A percentile compares a stretch with the other conserved stretches of the same genome.
Evolutionary conservation across 495 filamentous ascomycete genomes (phyloP).

Genomic region (Daldinia loculata): DNA sequence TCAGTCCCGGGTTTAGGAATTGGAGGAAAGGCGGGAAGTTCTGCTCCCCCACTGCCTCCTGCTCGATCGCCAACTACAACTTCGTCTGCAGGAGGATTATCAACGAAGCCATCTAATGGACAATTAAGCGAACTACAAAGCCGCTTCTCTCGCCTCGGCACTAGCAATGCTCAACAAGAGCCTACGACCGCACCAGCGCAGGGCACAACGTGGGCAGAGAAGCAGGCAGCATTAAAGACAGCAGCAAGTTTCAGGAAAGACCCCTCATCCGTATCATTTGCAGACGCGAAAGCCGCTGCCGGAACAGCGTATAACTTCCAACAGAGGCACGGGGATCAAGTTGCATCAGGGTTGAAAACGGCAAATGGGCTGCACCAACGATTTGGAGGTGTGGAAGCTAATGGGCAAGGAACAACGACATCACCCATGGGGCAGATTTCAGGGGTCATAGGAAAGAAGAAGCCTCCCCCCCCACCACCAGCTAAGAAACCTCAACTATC

Average conservation of each 20-base stretch:
- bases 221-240: slow-evolving; percentile 67
- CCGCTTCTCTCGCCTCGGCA: slow-evolving; percentile 67
- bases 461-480: slow-evolving; percentile 75
- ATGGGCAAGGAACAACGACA: slow-evolving; percentile 9
- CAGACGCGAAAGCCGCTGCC: slow-evolving; percentile 63
- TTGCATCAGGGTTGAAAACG: slow-evolving; percentile 69
- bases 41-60: slow-evolving; percentile 23
- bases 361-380: slow-evolving; percentile 65
- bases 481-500: slow-evolving; percentile 62
- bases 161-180: slow-evolving; percentile 40
- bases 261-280: slow-evolving; percentile 65
- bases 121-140: slow-evolving; percentile 73
- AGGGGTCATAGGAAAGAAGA: slow-evolving; percentile 59
- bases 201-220: slow-evolving; percentile 69
- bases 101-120: slow-evolving; percentile 17
- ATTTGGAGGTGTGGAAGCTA: slow-evolving; percentile 45
- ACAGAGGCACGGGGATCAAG: slow-evolving; percentile 75
- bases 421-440: slow-evolving; percentile 44
- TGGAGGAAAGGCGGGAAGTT: slow-evolving; percentile 46
- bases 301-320: slow-evolving; percentile 76
- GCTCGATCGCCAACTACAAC: slow-evolving; percentile 31
- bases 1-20: slow-evolving; percentile 86
- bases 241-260: slow-evolving; percentile 63
- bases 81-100: slow-evolving; percentile 13
- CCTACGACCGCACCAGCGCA: slow-evolving; percentile 45